Evolutionary conservation across 495 filamentous ascomycete genomes (phyloP).

Genomic region (Parathielavia hyrcaniae): DNA sequence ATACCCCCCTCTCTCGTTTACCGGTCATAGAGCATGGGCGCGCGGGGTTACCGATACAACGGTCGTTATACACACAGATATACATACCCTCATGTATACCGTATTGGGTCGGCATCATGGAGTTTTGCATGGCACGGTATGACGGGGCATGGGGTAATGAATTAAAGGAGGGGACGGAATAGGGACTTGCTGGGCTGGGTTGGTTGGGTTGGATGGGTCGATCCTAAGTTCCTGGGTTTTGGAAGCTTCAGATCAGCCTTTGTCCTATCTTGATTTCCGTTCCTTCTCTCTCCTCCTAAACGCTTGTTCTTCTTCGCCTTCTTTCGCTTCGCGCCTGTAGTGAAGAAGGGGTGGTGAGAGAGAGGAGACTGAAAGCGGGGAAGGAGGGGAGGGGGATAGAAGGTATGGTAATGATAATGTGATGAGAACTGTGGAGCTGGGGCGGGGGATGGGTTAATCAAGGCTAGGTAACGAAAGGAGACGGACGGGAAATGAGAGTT

Average conservation of each 20-base stretch:
- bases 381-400: neutral
- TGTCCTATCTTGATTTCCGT: neutral
- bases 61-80: slow-evolving; percentile 9
- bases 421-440: neutral
- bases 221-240: no score
- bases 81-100: neutral
- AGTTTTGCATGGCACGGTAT: slow-evolving; percentile 15
- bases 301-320: no score
- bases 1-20: slow-evolving; percentile 14
- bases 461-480: no score
- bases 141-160: neutral
- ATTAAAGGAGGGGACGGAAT: neutral
- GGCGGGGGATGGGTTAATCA: neutral
- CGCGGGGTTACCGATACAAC: slow-evolving; percentile 1
- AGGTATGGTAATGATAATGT: slow-evolving; percentile 8
- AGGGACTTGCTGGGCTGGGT: no score
- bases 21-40: neutral
- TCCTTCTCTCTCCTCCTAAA: neutral
- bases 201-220: neutral
- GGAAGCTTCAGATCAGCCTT: no score
- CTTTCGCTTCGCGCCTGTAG: neutral
- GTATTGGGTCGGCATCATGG: neutral
- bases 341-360: neutral
- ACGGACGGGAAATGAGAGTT: no score
- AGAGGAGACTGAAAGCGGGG: neutral